Conservation (phyloP, 2,329 filamentous ascomycete genomes). For the Hypoxylon sp. region DNA sequence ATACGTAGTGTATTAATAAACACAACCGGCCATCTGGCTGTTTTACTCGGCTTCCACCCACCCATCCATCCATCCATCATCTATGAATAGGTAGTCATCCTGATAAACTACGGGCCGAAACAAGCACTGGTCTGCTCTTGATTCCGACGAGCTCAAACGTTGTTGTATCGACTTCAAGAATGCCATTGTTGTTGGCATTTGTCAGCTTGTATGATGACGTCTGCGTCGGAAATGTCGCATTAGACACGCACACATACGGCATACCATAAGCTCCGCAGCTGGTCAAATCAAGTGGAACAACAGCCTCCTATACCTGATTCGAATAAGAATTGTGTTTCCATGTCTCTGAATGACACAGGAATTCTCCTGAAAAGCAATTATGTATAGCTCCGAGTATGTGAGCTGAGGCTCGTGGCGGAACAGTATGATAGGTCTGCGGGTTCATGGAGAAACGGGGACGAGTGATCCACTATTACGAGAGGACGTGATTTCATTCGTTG, state of each 20-base stretch:
- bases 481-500: slow-evolving; percentile 19
- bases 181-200: slow-evolving; percentile 13
- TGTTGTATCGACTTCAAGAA: slow-evolving; percentile 17
- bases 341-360: neutral
- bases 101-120: slow-evolving; percentile 17
- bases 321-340: neutral
- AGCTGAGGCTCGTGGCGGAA: slow-evolving; percentile 30
- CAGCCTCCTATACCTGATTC: neutral
- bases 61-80: slow-evolving; percentile 5
- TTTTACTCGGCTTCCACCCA: slow-evolving; percentile 6
- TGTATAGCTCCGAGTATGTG: slow-evolving; percentile 1
- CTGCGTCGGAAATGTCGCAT: slow-evolving; percentile 23
- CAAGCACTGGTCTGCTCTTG: slow-evolving; percentile 18
- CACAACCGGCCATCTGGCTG: slow-evolving; percentile 6
- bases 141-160: slow-evolving; percentile 16
- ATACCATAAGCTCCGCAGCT: neutral
- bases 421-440: slow-evolving; percentile 23
- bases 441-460: slow-evolving; percentile 17
- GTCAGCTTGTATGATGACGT: slow-evolving; percentile 34
- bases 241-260: neutral
- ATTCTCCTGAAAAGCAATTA: slow-evolving; percentile 3
- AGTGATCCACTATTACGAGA: slow-evolving; percentile 17
- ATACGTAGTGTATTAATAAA: slow-evolving; percentile 12
- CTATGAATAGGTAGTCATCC: slow-evolving; percentile 14
- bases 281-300: neutral